Conservation (phyloP, 2,329 filamentous ascomycete genomes). For the Elsinoe perseae region DNA sequence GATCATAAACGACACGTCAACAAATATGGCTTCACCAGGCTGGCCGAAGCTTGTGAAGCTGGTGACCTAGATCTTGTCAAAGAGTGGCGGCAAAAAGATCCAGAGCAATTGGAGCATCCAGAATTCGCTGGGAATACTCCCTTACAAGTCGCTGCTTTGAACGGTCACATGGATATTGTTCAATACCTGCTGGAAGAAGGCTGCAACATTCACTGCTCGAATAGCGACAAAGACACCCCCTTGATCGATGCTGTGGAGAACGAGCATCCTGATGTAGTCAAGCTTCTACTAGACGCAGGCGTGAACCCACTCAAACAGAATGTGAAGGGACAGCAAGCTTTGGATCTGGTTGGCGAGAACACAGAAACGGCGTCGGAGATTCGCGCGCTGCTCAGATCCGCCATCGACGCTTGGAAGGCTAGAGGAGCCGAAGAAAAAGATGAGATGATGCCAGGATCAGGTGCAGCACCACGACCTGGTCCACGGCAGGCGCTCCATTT, state of each 20-base stretch:
- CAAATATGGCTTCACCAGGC: constrained; percentile 79
- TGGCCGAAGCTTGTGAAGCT: constrained; percentile 83
- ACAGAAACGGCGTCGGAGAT: constrained; percentile 71
- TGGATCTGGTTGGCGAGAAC: constrained; percentile 72
- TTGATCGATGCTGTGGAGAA: constrained; percentile 96
- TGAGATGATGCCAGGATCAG: constrained; percentile 33
- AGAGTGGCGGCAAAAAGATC: constrained; percentile 65
- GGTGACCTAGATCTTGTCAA: constrained; percentile 76
- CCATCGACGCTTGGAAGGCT: constrained; percentile 40
- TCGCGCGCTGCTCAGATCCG: constrained; percentile 40
- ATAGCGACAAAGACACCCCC: constrained; percentile 73
- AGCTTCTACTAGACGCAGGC: constrained; percentile 71
- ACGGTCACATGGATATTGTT: constrained; percentile 80
- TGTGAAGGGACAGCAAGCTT: constrained; percentile 66
- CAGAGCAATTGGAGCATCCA: constrained; percentile 78
- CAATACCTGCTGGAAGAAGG: constrained; percentile 76
- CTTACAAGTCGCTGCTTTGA: constrained; percentile 82
- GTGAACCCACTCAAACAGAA: constrained; percentile 71
- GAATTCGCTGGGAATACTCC: constrained; percentile 97
- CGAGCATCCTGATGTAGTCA: constrained; percentile 81
- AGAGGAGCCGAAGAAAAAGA: constrained; percentile 39
- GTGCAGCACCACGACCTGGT: constrained; percentile 32
- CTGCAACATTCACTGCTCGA: constrained; percentile 74
- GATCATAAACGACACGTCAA: constrained; percentile 76
- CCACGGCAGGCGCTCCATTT: constrained; percentile 39